Base-by-base conservation (phyloP, 805 yeast genomes). In the Schizosaccharomyces lindneri region DNA sequence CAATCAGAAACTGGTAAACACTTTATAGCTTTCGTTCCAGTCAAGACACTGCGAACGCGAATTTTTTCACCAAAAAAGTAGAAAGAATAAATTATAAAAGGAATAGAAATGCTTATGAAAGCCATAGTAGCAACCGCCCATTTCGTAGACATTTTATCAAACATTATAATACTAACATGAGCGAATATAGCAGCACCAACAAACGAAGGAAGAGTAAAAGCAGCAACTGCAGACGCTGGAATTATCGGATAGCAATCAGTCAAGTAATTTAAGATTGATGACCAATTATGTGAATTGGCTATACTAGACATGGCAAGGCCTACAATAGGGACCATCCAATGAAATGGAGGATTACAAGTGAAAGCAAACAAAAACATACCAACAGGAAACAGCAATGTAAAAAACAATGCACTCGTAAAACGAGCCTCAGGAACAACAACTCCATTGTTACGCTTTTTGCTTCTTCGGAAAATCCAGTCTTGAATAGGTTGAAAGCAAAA, bases 171-270 rank as follows among this genome's bases (percentile, higher is more conserved):
- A 39, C 60, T 41, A 57, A 57, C 19, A 17, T 57, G 60, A 5
- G 48, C 27, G 39, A 57, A 57, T 9, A 36, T 48, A 9, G 60
- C 27, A 29, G 60, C 60, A 17, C 43, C 43, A 36, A 31, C 29
- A 36, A 32, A 57, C 6, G 60, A 57, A 19, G 60, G 60, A 4
- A 57, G 27, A 7, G 48, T 36, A 41, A 57, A 57, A 19, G 81
- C 87, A 2, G 88, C 86, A 63, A 83, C 72, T 2, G 88, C 90
- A 24, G 89, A 83, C 4, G 93, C 94, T 1, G 93, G 87, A 68
- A 81, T 78, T 61, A 78, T 66, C 63, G 63, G 61, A 43, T 85
- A 85, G 31, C 82, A 74, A 70, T 85, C 94, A 66, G 85, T 76
- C 68, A 85, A 75, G 70, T 85, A 85, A 71, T 82, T 85, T 66